Conservation (phyloP, 1,284 basidiomycete species). For the Microbotryum silenes-acaulis region DNA sequence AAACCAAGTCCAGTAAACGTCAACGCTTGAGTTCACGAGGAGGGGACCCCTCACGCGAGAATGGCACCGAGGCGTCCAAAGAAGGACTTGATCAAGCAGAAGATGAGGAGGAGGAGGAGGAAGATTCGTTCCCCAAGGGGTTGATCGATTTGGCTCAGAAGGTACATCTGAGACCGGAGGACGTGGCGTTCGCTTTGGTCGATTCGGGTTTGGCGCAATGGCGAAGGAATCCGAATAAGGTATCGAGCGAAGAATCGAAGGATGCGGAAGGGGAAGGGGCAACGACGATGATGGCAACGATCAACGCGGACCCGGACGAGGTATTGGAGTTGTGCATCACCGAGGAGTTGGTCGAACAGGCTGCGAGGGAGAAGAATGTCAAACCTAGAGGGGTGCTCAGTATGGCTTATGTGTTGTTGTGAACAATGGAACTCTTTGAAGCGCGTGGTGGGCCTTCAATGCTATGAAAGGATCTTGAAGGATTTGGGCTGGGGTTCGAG, state of each 20-base stretch:
- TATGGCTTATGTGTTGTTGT: slow-evolving; percentile 19
- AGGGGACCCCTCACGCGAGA: not conserved
- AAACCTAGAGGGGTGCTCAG: slow-evolving; percentile 41
- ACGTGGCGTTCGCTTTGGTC: slow-evolving; percentile 76
- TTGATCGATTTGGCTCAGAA: slow-evolving; percentile 18
- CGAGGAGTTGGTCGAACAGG: slow-evolving; percentile 61
- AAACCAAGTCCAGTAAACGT: not conserved
- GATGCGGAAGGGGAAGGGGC: not conserved
- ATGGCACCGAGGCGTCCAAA: not conserved
- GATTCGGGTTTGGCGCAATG: slow-evolving; percentile 69
- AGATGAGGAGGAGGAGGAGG: slow-evolving; percentile 1
- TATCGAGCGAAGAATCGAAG: slow-evolving; percentile 3
- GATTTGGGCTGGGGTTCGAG: not conserved
- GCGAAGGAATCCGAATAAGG: slow-evolving; percentile 26
- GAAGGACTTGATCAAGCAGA: not conserved
- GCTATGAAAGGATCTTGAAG: not conserved
- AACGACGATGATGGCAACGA: slow-evolving; percentile 29
- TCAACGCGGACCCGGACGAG: slow-evolving; percentile 40
- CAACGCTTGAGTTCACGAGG: not conserved
- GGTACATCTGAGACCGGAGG: slow-evolving; percentile 63
- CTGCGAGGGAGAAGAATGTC: slow-evolving; percentile 55
- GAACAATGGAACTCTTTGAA: not conserved
- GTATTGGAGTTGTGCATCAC: slow-evolving; percentile 52
- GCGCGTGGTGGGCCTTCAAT: not conserved
- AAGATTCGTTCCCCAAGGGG: slow-evolving; percentile 11